Conservation (phyloP, 306 rosid species). For the Albizia julibrissin region DNA sequence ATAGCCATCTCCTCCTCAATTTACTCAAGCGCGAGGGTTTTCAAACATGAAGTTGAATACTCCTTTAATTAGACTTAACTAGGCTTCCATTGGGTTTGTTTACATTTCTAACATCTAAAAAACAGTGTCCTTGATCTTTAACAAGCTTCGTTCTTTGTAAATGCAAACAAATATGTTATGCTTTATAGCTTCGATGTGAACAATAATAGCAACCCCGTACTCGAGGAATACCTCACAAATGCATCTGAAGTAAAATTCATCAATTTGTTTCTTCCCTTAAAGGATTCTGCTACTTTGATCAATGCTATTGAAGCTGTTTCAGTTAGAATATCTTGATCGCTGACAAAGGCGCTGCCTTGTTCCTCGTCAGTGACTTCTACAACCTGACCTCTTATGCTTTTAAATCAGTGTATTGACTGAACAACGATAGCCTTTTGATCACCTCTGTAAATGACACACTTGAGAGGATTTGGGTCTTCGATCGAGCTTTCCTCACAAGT, state of each 20-base stretch:
- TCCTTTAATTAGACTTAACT: constrained; percentile 40
- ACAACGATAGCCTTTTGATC: constrained; percentile 36
- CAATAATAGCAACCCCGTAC: constrained; percentile 11
- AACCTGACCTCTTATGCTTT: constrained; percentile 31
- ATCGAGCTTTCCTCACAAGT: constrained; percentile 17
- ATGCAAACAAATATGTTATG: constrained; percentile 41
- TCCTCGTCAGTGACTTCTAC: constrained; percentile 19
- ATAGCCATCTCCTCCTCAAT: constrained; percentile 35
- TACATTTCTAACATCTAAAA: constrained; percentile 44
- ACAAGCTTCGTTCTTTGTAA: constrained; percentile 46
- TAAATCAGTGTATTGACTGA: constrained; percentile 29
- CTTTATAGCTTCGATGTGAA: constrained; percentile 45
- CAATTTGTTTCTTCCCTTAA: constrained; percentile 32
- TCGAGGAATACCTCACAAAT: constrained; percentile 45
- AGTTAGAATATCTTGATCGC: constrained; percentile 30
- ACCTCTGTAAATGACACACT: constrained; percentile 35
- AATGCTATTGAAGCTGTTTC: constrained; percentile 48
- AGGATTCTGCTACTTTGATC: constrained; percentile 37
- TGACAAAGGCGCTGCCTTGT: constrained; percentile 20
- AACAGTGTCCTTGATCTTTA: constrained; percentile 35
- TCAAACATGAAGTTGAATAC: constrained; percentile 44
- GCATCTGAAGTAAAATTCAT: constrained; percentile 27
- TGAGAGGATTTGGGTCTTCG: constrained; percentile 33
- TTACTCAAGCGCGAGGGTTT: constrained; percentile 50
- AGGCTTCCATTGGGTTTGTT: constrained; percentile 57